These are phyloP conservation scores for Aspergillus haitiensis DNA, from an alignment of 495 filamentous ascomycete species.

Conservation along the genomic window DNA sequence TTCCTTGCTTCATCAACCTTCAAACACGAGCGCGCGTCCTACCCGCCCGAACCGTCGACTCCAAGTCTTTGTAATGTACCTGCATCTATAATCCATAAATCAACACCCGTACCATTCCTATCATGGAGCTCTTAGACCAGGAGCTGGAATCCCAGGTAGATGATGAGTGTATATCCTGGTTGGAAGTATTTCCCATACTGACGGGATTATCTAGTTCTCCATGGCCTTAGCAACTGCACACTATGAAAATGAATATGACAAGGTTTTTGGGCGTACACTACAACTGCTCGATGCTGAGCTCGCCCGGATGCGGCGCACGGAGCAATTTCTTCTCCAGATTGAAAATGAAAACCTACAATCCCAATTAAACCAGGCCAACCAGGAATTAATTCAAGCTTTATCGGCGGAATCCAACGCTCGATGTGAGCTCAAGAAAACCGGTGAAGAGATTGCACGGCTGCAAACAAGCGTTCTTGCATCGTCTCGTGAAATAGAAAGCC, in stretches of 20 bases:
- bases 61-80: too few species aligned
- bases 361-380: slow-evolving; percentile 57
- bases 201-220: slow-evolving; percentile 34
- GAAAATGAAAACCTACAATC: slow-evolving; percentile 67
- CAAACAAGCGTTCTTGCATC: slow-evolving; percentile 58
- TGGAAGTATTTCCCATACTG: slow-evolving; percentile 3
- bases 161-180: background rate
- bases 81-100: background rate
- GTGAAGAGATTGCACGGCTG: slow-evolving; percentile 55
- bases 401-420: slow-evolving; percentile 55
- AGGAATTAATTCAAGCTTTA: slow-evolving; percentile 49
- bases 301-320: slow-evolving; percentile 61
- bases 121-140: background rate
- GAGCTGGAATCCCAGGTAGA: slow-evolving; percentile 1
- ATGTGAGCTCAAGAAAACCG: slow-evolving; percentile 55
- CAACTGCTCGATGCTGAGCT: slow-evolving; percentile 67
- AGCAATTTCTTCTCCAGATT: slow-evolving; percentile 65
- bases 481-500: slow-evolving; percentile 60
- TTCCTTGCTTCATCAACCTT: background rate
- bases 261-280: slow-evolving; percentile 55
- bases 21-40: background rate
- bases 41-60: background rate
- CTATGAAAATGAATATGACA: slow-evolving; percentile 68
- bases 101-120: background rate
- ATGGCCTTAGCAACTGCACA: slow-evolving; percentile 47